Conservation (phyloP, 768 basidiomycete genomes). For the Terana coerulea region DNA sequence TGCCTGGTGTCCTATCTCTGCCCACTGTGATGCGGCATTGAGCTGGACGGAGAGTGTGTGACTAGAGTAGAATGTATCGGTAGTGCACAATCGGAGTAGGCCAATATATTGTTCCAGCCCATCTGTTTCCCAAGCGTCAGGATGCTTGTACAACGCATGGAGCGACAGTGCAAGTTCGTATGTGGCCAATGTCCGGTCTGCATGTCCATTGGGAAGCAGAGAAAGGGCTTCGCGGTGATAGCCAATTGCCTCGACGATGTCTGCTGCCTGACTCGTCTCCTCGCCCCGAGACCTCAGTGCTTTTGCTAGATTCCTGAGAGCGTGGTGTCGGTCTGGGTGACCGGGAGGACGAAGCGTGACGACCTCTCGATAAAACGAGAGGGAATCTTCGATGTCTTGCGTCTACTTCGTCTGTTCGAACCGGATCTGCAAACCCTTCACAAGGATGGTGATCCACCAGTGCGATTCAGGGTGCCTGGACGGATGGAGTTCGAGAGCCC, state of each 20-base stretch:
- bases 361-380: no score
- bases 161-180: background rate
- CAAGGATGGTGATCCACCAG: no score
- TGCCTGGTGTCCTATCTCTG: background rate
- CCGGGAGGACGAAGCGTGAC: background rate
- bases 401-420: no score
- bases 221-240: background rate
- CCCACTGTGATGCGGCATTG: background rate
- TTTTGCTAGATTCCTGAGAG: background rate
- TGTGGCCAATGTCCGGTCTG: background rate
- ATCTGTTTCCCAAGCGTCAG: background rate
- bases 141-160: background rate
- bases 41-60: background rate
- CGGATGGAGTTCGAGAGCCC: no score
- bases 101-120: background rate
- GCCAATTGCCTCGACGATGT: background rate
- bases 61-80: background rate
- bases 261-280: background rate
- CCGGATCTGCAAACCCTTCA: no score
- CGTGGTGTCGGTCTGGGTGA: background rate
- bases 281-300: background rate
- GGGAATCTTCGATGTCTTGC: no score
- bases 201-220: background rate
- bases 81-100: background rate
- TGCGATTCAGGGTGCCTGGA: no score